A percentile compares a stretch with the other conserved stretches of the same genome.
These are phyloP conservation scores for Sabuloglossum arenarium DNA, from an alignment of 495 filamentous ascomycete genomes.

Conservation along the genomic window DNA sequence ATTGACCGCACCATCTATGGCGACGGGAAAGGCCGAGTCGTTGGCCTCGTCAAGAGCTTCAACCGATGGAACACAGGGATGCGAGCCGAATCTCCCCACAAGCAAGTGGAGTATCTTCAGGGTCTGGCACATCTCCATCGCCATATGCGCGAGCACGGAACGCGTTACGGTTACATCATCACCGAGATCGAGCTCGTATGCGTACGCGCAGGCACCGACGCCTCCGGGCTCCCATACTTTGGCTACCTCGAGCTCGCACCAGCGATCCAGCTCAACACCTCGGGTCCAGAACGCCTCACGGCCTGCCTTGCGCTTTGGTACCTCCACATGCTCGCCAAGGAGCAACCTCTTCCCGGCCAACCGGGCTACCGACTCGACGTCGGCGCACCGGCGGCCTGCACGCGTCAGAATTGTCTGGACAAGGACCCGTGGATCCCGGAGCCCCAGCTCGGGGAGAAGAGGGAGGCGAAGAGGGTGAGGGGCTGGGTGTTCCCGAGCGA, in stretches of 20 bases:
- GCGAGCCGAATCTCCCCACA: slow-evolving; percentile 60
- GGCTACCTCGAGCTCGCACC: slow-evolving; percentile 61
- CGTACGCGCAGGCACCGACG: slow-evolving; percentile 55
- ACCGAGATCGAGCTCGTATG: slow-evolving; percentile 88
- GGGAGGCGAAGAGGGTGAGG: slow-evolving; percentile 59
- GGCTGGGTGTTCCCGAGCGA: slow-evolving; percentile 80
- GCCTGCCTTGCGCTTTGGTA: slow-evolving; percentile 54
- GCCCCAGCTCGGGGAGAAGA: slow-evolving; percentile 59
- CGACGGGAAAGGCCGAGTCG: slow-evolving; percentile 54
- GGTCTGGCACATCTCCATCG: slow-evolving; percentile 68
- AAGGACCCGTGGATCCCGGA: slow-evolving; percentile 78
- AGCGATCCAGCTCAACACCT: slow-evolving; percentile 22
- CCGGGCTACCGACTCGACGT: slow-evolving; percentile 54
- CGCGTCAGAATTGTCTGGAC: slow-evolving; percentile 41
- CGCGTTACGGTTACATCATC: slow-evolving; percentile 84
- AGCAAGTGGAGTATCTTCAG: slow-evolving; percentile 67
- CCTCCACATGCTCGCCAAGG: slow-evolving; percentile 65
- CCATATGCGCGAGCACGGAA: slow-evolving; percentile 79
- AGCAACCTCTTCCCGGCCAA: slow-evolving; percentile 44
- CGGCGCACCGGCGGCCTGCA: slow-evolving; percentile 58
- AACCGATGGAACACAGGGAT: slow-evolving; percentile 88
- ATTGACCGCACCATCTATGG: slow-evolving; percentile 46
- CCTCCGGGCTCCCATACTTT: slow-evolving; percentile 44
- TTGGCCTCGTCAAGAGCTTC: slow-evolving; percentile 74
- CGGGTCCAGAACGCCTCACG: slow-evolving; percentile 30